Conservation (phyloP, 495 filamentous ascomycete species). For the Amniculicola lignicola region DNA sequence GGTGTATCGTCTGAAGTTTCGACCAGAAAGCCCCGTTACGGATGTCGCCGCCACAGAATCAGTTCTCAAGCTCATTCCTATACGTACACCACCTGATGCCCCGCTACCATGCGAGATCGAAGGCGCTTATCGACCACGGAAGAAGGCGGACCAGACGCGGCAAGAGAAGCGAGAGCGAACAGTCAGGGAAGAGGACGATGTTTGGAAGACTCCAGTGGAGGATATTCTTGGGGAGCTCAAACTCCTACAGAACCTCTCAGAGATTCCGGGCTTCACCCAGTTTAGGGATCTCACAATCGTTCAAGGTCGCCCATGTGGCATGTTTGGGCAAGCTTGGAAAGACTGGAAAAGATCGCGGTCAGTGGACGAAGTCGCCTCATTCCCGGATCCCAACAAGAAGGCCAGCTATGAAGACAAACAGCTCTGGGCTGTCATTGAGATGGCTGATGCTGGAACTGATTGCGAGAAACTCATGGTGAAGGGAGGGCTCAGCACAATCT, state of each 20-base stretch:
- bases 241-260: slow-evolving; percentile 71
- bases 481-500: slow-evolving; percentile 37
- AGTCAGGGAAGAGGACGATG: slow-evolving; percentile 11
- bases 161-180: slow-evolving; percentile 33
- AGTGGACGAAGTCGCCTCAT: slow-evolving; percentile 54
- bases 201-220: slow-evolving; percentile 46
- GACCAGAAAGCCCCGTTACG: slow-evolving; percentile 39
- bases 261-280: slow-evolving; percentile 86
- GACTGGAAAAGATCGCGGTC: slow-evolving; percentile 59
- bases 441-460: slow-evolving; percentile 80
- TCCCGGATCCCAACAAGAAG: slow-evolving; percentile 61
- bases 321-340: slow-evolving; percentile 62
- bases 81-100: slow-evolving; percentile 40
- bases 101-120: slow-evolving; percentile 2
- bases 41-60: slow-evolving; percentile 40
- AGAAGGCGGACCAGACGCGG: slow-evolving; percentile 28
- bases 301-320: slow-evolving; percentile 61
- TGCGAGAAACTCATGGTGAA: slow-evolving; percentile 62
- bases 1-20: slow-evolving; percentile 59
- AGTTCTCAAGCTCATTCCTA: slow-evolving; percentile 45
- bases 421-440: slow-evolving; percentile 77
- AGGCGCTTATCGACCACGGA: background rate
- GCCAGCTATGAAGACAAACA: slow-evolving; percentile 51
- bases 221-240: slow-evolving; percentile 65
- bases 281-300: slow-evolving; percentile 77